Conservation (phyloP, 305 asterid species). For the Fraxinus xanthoxyloides region DNA sequence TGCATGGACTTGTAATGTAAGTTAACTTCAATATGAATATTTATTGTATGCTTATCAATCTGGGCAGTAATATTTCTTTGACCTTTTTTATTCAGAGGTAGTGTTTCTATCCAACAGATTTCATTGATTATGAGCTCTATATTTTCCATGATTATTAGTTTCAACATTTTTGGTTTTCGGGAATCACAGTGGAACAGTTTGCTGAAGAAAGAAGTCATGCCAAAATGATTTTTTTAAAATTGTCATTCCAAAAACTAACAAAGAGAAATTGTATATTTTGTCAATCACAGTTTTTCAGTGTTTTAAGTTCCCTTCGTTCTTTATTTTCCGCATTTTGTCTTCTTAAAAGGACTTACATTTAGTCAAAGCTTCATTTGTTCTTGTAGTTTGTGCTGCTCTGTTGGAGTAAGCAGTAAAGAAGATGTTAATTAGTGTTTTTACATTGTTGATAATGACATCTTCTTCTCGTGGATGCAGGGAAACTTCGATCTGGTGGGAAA, state of each 20-base stretch:
- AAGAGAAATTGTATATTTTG: not conserved
- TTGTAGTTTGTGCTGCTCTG: not conserved
- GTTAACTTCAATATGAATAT: not conserved
- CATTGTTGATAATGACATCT: not conserved
- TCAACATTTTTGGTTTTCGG: not conserved
- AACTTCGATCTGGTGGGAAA: slow-evolving; percentile 94
- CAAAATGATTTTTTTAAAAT: not conserved
- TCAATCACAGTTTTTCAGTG: not conserved
- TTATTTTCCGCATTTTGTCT: not conserved
- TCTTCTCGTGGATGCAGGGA: slow-evolving; percentile 49
- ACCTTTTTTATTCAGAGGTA: not conserved
- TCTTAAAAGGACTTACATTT: not conserved
- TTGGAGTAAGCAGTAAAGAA: not conserved
- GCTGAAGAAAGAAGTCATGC: not conserved
- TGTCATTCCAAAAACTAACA: not conserved
- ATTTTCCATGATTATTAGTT: not conserved
- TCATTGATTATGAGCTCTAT: not conserved
- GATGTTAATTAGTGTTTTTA: not conserved
- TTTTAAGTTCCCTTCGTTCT: not conserved
- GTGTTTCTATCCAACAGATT: not conserved
- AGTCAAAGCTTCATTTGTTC: not conserved
- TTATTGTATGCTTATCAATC: not conserved
- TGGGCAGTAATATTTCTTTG: not conserved
- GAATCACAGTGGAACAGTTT: not conserved
- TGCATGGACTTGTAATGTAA: not conserved